Percentiles rank a stretch among this genome's conserved stretches.
These are phyloP conservation scores for Gnomoniopsis sp. DNA, from an alignment of 2,329 filamentous ascomycete species.

Conservation along the genomic window DNA sequence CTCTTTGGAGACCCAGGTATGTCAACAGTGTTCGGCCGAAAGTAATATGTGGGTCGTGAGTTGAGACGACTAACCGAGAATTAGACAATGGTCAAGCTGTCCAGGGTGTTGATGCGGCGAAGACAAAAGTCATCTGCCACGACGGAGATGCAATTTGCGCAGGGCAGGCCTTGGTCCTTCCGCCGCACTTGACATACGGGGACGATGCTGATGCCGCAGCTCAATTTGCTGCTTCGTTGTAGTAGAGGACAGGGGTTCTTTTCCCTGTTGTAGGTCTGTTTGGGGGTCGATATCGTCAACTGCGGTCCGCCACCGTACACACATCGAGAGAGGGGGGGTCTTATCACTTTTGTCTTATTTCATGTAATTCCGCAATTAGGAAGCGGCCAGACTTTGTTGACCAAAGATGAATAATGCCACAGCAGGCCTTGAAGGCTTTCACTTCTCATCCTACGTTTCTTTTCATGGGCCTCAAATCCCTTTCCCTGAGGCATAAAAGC, in stretches of 20 bases:
- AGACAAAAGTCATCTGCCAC: slow-evolving; percentile 15
- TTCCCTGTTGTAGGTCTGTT: not conserved
- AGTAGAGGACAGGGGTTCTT: too few species aligned
- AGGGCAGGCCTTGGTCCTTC: not conserved
- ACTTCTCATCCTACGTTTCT: too few species aligned
- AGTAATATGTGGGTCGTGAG: not conserved
- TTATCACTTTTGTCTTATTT: too few species aligned
- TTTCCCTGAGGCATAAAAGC: too few species aligned
- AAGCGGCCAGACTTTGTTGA: too few species aligned
- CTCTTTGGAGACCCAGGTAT: slow-evolving; percentile 13
- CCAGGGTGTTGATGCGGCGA: slow-evolving; percentile 4
- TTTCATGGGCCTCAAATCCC: too few species aligned
- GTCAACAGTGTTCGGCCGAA: too few species aligned
- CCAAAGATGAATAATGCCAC: too few species aligned
- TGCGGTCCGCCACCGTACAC: too few species aligned
- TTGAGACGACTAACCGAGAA: not conserved
- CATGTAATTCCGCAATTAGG: too few species aligned
- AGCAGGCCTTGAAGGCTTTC: too few species aligned
- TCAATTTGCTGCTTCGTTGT: not conserved
- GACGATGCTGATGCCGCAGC: not conserved
- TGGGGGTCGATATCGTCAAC: not conserved
- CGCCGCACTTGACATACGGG: not conserved
- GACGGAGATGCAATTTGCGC: slow-evolving; percentile 17
- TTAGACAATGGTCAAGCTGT: slow-evolving; percentile 18
- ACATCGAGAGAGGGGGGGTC: too few species aligned